Percentiles rank a stretch among this genome's conserved stretches.
phyloP scores from a whole-genome alignment of 352 stramenopile genomes.

The Phytophthora colocasiae region DNA sequence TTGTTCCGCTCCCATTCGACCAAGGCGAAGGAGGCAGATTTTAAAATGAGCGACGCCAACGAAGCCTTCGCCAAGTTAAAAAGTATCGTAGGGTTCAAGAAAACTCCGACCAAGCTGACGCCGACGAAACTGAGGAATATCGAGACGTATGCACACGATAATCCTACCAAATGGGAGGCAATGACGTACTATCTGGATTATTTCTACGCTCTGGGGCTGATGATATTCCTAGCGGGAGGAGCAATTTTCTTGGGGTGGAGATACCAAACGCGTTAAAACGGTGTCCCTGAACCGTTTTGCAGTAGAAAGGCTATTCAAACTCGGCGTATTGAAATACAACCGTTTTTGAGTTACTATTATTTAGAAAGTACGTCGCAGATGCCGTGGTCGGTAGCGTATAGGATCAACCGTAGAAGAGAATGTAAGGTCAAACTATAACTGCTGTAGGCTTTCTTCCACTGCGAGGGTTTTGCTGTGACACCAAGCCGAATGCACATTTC shows the following conservation, averaged over 20 bases:
- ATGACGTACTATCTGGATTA: not conserved
- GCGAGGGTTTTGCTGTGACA: no score
- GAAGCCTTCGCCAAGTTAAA: slow-evolving; percentile 6
- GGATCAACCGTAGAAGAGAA: no score
- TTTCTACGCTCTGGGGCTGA: not conserved
- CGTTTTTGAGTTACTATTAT: no score
- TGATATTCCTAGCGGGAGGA: not conserved
- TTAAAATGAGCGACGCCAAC: not conserved
- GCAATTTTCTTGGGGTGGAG: not conserved
- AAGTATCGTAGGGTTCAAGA: not conserved
- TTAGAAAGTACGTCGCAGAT: no score
- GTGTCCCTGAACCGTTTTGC: no score
- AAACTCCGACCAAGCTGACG: not conserved
- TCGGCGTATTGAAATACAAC: no score
- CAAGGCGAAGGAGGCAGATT: not conserved
- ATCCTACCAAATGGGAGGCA: not conserved
- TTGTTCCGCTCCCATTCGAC: not conserved
- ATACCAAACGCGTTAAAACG: not conserved
- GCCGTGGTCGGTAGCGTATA: no score
- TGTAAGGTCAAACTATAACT: no score
- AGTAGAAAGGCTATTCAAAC: no score
- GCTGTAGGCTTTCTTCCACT: no score
- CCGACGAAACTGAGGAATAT: not conserved
- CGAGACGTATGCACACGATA: not conserved
- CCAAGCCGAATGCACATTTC: no score